Percentiles rank a stretch among this genome's conserved stretches.
phyloP scores from a whole-genome alignment of 2,329 filamentous ascomycete genomes.

The Periconia sp. region DNA sequence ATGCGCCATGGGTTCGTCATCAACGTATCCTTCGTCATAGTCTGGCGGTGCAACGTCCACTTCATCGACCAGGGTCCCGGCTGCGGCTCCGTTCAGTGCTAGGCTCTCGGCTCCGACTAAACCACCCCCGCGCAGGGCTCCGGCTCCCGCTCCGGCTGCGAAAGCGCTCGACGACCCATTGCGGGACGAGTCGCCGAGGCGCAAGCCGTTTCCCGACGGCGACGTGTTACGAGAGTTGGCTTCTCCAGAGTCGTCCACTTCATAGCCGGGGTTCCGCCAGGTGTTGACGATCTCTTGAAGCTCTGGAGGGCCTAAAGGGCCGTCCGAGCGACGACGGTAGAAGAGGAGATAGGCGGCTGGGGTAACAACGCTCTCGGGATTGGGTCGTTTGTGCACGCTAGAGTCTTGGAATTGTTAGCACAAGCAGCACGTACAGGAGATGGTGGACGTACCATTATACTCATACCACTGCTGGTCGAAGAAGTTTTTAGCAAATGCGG shows the following conservation, averaged over 20 bases:
- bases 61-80: slow-evolving; percentile 38
- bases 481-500: slow-evolving; percentile 92
- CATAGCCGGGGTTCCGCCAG: slow-evolving; percentile 57
- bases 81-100: slow-evolving; percentile 43
- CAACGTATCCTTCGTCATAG: slow-evolving; percentile 31
- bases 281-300: slow-evolving; percentile 74
- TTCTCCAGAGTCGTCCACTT: slow-evolving; percentile 49
- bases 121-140: slow-evolving; percentile 46
- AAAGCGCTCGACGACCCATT: slow-evolving; percentile 91
- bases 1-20: slow-evolving; percentile 22
- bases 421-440: not conserved
- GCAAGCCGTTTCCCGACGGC: slow-evolving; percentile 80
- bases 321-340: slow-evolving; percentile 83
- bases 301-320: slow-evolving; percentile 78
- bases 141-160: slow-evolving; percentile 72
- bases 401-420: slow-evolving; percentile 69
- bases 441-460: slow-evolving; percentile 75
- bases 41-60: slow-evolving; percentile 20
- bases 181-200: slow-evolving; percentile 86
- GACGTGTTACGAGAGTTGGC: slow-evolving; percentile 37
- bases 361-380: slow-evolving; percentile 70
- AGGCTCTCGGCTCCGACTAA: slow-evolving; percentile 39
- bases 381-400: slow-evolving; percentile 66
- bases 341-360: slow-evolving; percentile 89
- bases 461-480: slow-evolving; percentile 90